These are phyloP conservation scores for Fusarium sarcochroum DNA, from an alignment of 2,329 filamentous ascomycete genomes.

Conservation along the genomic window DNA sequence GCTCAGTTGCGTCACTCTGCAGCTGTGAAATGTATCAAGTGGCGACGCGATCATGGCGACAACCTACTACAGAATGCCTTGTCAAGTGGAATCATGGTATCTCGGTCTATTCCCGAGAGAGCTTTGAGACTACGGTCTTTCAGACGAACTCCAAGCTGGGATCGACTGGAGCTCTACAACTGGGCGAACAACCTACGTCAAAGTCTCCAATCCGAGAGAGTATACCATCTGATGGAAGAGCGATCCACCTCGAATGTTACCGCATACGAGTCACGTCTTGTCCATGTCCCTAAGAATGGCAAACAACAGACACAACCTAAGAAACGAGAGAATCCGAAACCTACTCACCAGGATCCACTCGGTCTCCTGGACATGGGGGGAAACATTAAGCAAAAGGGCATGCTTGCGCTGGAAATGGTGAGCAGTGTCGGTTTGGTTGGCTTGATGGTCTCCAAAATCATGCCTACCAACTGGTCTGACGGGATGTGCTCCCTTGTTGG, in stretches of 20 bases:
- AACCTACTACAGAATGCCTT: slow-evolving; percentile 37
- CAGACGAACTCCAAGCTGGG: slow-evolving; percentile 46
- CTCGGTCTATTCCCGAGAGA: slow-evolving; percentile 34
- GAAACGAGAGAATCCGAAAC: slow-evolving; percentile 19
- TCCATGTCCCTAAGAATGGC: slow-evolving; percentile 20
- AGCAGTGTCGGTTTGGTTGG: slow-evolving; percentile 82
- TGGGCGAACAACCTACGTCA: slow-evolving; percentile 56
- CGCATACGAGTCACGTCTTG: slow-evolving; percentile 39
- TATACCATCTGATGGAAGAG: slow-evolving; percentile 42
- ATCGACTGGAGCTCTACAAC: slow-evolving; percentile 53
- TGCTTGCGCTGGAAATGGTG: slow-evolving; percentile 79
- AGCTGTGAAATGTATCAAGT: slow-evolving; percentile 84
- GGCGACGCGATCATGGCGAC: slow-evolving; percentile 64
- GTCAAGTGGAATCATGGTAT: slow-evolving; percentile 31
- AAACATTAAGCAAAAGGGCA: slow-evolving; percentile 74
- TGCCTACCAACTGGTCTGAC: slow-evolving; percentile 47
- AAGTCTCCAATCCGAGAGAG: slow-evolving; percentile 54
- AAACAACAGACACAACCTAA: slow-evolving; percentile 13
- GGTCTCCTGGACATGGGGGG: slow-evolving; percentile 80
- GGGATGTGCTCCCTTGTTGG: slow-evolving; percentile 39
- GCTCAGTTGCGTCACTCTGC: slow-evolving; percentile 86
- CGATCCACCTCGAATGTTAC: slow-evolving; percentile 22
- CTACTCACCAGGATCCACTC: slow-evolving; percentile 78
- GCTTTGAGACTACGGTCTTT: slow-evolving; percentile 36
- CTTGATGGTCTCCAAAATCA: slow-evolving; percentile 76